Percentiles rank a stretch among this genome's conserved stretches.
phyloP scores from a whole-genome alignment of 495 filamentous ascomycete genomes.

The Penicillium steckii region DNA sequence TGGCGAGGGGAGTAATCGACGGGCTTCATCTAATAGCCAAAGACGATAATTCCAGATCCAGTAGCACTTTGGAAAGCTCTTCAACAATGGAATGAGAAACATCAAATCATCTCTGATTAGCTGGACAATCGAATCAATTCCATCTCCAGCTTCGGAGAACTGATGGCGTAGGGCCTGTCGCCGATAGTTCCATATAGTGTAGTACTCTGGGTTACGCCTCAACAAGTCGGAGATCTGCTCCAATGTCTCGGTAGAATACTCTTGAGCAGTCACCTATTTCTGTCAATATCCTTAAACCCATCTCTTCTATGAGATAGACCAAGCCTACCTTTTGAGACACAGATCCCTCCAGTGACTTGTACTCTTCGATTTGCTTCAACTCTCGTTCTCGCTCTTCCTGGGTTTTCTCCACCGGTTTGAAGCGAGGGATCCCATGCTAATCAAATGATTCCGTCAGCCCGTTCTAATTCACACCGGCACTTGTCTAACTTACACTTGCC shows the following conservation, averaged over 20 bases:
- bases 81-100: slow-evolving; percentile 80
- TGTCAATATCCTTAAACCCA: slow-evolving; percentile 3
- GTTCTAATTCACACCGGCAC: background rate
- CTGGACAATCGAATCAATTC: slow-evolving; percentile 33
- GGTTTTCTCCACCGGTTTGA: slow-evolving; percentile 54
- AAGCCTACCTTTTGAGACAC: slow-evolving; percentile 58
- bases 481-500: slow-evolving; percentile 47
- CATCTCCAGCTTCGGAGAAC: slow-evolving; percentile 31
- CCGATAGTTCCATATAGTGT: slow-evolving; percentile 96
- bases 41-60: slow-evolving; percentile 99
- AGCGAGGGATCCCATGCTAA: slow-evolving; percentile 78
- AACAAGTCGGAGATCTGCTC: slow-evolving; percentile 77
- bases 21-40: slow-evolving; percentile 77
- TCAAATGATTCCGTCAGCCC: slow-evolving; percentile 5
- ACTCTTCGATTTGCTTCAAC: slow-evolving; percentile 72
- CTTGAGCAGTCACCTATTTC: slow-evolving; percentile 49
- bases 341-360: slow-evolving; percentile 65
- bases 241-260: slow-evolving; percentile 66
- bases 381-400: slow-evolving; percentile 68
- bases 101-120: slow-evolving; percentile 67
- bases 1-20: slow-evolving; percentile 52
- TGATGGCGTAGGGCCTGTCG: slow-evolving; percentile 60
- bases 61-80: slow-evolving; percentile 93
- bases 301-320: background rate
- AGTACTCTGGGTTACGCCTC: slow-evolving; percentile 91